Base-by-base conservation (phyloP, 768 basidiomycete genomes). In the Termitomyces sp. region DNA sequence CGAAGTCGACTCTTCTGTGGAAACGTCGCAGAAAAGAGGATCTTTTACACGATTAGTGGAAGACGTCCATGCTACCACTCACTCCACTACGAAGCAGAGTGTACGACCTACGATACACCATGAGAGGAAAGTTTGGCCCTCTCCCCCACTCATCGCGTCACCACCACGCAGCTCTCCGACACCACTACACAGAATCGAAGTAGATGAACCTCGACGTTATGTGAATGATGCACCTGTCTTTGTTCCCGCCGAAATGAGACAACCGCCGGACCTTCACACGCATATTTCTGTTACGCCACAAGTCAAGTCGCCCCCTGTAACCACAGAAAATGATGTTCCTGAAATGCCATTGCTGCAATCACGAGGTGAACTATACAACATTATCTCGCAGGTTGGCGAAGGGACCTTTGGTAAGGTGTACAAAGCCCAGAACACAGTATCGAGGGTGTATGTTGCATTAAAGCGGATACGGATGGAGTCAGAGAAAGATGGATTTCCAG, bases 331-430 rank as follows among this genome's bases (percentile, higher is more conserved):
- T 43, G 62, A 64, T 32, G 45, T 45, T 9, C 49, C 56, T 28
- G 34, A 59, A 26, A 60, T 62, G 2, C 57, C 65, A 15, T 60
- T 64, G 26, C 34, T 53, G 28, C 55, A 62, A 15, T 62, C 71
- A 22, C 67, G 63, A 9, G 71, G 69, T 40, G 88, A 92, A 56
- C 67, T 93, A 19, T 99, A 97, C 69, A 81, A 84, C 49, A 90
- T 94, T 57, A 77, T 98, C 24, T 88, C 83, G 46, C 95, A 98
- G 64, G 97, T 99, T 43, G 97, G 97, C 11, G 96, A 98, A 70
- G 97, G 97, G 2, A 99, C 97, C 2, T 99, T 98, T 66, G 96
- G 96, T 22, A 96, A 98, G 68, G 96, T 99, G 1, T 81, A 97
- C 75, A 99, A 99, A 70, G 96, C 96, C 3, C 81, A 84, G 57